Evolutionary conservation across 2,329 filamentous ascomycete genomes (phyloP).

Genomic region (Ploettnerulaceae sp.): DNA sequence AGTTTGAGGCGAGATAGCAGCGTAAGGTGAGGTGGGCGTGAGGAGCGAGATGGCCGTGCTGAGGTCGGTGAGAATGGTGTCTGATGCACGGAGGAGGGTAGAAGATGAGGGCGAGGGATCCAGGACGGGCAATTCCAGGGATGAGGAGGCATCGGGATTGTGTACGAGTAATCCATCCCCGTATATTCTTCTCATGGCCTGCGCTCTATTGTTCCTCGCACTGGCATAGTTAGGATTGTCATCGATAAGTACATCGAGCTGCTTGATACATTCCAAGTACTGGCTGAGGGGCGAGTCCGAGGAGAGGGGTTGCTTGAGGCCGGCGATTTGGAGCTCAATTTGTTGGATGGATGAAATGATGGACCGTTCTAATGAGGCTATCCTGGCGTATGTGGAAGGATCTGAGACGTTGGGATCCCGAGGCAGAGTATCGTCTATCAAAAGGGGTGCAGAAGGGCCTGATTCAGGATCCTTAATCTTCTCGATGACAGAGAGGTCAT

Average conservation of each 20-base stretch:
- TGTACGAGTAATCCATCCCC: slow-evolving; percentile 54
- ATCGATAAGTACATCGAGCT: slow-evolving; percentile 52
- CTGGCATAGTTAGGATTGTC: slow-evolving; percentile 63
- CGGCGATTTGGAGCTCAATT: slow-evolving; percentile 49
- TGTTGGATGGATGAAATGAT: slow-evolving; percentile 52
- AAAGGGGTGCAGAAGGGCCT: slow-evolving; percentile 48
- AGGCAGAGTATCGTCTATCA: slow-evolving; percentile 46
- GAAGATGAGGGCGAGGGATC: slow-evolving; percentile 40
- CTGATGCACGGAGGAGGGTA: slow-evolving; percentile 38
- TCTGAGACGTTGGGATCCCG: slow-evolving; percentile 56
- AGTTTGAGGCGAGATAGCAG: slow-evolving; percentile 57
- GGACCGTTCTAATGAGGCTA: slow-evolving; percentile 47
- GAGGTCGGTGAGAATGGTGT: slow-evolving; percentile 47
- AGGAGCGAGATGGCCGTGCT: slow-evolving; percentile 54
- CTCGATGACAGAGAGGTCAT: slow-evolving; percentile 57
- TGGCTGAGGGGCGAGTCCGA: slow-evolving; percentile 33
- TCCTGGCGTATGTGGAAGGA: slow-evolving; percentile 43
- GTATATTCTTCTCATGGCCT: slow-evolving; percentile 57
- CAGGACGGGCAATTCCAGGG: slow-evolving; percentile 10
- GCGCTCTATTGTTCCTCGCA: slow-evolving; percentile 69
- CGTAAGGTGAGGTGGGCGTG: slow-evolving; percentile 46
- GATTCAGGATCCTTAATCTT: slow-evolving; percentile 65
- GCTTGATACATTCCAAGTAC: slow-evolving; percentile 45
- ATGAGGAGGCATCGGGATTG: background rate
- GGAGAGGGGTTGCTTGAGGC: slow-evolving; percentile 26